Percentiles rank a stretch among this genome's conserved stretches.
Evolutionary conservation across 2,329 filamentous ascomycete genomes (phyloP).

Genomic region (Penicillium corylophilum): DNA sequence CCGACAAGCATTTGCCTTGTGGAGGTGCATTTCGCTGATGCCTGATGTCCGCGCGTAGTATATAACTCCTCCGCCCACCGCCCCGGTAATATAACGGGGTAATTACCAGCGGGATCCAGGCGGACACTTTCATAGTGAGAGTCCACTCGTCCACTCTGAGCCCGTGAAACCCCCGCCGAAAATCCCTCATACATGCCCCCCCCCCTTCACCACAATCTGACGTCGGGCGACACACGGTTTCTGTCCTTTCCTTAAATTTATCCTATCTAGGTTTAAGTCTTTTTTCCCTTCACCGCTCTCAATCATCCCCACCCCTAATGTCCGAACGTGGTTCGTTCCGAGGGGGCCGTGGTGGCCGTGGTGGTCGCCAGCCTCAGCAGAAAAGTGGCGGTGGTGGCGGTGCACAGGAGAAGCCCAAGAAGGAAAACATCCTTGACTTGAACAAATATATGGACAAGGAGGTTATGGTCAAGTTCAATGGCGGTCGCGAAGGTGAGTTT

Average conservation of each 20-base stretch:
- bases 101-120: constrained; percentile 9
- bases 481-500: constrained; percentile 53
- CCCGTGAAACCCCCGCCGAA: constrained; percentile 7
- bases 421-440: constrained; percentile 96
- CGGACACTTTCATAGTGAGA: too few relatives aligned
- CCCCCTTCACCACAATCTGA: constrained; percentile 1
- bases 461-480: constrained; percentile 94
- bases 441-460: constrained; percentile 96
- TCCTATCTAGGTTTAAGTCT: constrained; percentile 8
- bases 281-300: constrained; percentile 59
- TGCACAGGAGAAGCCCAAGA: constrained; percentile 77
- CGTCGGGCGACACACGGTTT: neutral
- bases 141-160: neutral
- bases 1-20: constrained; percentile 20
- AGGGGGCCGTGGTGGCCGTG: constrained; percentile 21
- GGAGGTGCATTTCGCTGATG: constrained; percentile 14
- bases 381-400: constrained; percentile 51
- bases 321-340: constrained; percentile 26
- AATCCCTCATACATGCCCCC: constrained; percentile 26
- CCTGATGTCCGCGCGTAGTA: constrained; percentile 3
- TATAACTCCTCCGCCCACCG: neutral
- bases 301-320: constrained; percentile 46
- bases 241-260: constrained; percentile 5
- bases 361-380: constrained; percentile 37
- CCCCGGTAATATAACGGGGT: neutral